These are phyloP conservation scores for Ceratonia siliqua DNA, from an alignment of 306 rosid species.

Conservation along the genomic window DNA sequence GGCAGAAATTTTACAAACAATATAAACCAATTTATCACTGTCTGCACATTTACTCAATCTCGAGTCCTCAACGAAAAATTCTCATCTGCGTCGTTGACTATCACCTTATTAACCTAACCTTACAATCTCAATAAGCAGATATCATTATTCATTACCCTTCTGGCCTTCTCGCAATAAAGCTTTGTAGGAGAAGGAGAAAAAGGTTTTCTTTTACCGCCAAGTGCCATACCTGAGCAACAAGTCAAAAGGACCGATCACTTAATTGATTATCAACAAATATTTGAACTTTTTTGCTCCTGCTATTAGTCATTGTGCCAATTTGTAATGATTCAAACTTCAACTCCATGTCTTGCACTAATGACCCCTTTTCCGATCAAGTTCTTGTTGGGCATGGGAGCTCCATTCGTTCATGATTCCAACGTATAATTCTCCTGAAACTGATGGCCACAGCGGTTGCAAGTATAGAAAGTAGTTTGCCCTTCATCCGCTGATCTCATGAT, in stretches of 20 bases:
- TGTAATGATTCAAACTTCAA: background rate
- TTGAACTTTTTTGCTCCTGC: background rate
- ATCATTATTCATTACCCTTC: background rate
- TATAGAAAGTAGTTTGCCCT: slow-evolving; percentile 20
- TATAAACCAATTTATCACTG: no score
- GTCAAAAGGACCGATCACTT: no score
- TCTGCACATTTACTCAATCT: no score
- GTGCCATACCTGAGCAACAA: background rate
- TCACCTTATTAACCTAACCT: background rate
- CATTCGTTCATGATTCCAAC: background rate
- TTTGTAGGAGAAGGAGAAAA: background rate
- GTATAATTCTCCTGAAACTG: slow-evolving; percentile 22
- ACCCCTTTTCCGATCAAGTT: background rate
- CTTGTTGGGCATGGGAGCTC: background rate
- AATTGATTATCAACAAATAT: no score
- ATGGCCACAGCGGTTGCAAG: slow-evolving; percentile 12
- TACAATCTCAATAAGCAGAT: no score
- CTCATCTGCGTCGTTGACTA: no score
- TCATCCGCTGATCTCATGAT: slow-evolving; percentile 31
- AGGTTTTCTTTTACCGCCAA: background rate
- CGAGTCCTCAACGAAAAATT: no score
- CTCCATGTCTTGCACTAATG: background rate
- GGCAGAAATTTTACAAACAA: no score
- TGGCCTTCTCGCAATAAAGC: background rate
- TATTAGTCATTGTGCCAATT: background rate